A percentile compares a stretch with the other conserved stretches of the same genome.
These are phyloP conservation scores for Aspergillus transmontanensis DNA, from an alignment of 2,329 filamentous ascomycete species.

Conservation along the genomic window DNA sequence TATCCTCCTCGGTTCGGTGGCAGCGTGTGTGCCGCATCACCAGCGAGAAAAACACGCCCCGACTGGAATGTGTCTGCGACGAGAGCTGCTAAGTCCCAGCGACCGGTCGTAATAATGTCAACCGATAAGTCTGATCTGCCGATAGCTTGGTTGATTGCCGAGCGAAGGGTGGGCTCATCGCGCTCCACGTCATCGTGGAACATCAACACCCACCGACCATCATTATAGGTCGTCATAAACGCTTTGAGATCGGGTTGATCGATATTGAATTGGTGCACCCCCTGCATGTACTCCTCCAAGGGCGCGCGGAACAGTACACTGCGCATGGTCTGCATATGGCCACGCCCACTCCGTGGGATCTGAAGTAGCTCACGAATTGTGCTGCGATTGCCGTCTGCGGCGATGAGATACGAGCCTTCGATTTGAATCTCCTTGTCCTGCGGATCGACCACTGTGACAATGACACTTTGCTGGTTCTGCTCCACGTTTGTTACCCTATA, in stretches of 20 bases:
- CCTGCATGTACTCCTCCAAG: slow-evolving; percentile 20
- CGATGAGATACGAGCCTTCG: slow-evolving; percentile 41
- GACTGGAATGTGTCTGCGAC: slow-evolving; percentile 30
- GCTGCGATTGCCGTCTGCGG: slow-evolving; percentile 38
- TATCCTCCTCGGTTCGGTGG: slow-evolving; percentile 34
- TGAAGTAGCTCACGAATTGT: slow-evolving; percentile 21
- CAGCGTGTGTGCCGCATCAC: slow-evolving; percentile 35
- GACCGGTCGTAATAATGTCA: slow-evolving; percentile 36
- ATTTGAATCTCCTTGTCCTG: slow-evolving; percentile 20
- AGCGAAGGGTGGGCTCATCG: slow-evolving; percentile 21
- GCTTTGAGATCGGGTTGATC: slow-evolving; percentile 21
- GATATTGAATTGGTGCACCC: slow-evolving; percentile 25
- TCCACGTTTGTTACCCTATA: slow-evolving; percentile 28
- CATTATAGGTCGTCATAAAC: slow-evolving; percentile 27
- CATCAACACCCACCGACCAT: slow-evolving; percentile 30
- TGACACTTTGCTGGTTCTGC: slow-evolving; percentile 30
- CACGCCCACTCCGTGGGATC: slow-evolving; percentile 24
- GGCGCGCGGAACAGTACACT: slow-evolving; percentile 27
- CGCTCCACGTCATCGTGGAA: slow-evolving; percentile 26
- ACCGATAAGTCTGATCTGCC: slow-evolving; percentile 31
- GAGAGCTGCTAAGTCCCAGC: slow-evolving; percentile 35
- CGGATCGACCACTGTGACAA: slow-evolving; percentile 23
- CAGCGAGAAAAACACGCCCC: slow-evolving; percentile 35
- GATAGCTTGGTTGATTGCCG: slow-evolving; percentile 31
- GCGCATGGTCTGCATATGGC: slow-evolving; percentile 24